These are phyloP conservation scores for Phytophthora chlamydospora DNA, from an alignment of 352 stramenopile species.

Conservation along the genomic window DNA sequence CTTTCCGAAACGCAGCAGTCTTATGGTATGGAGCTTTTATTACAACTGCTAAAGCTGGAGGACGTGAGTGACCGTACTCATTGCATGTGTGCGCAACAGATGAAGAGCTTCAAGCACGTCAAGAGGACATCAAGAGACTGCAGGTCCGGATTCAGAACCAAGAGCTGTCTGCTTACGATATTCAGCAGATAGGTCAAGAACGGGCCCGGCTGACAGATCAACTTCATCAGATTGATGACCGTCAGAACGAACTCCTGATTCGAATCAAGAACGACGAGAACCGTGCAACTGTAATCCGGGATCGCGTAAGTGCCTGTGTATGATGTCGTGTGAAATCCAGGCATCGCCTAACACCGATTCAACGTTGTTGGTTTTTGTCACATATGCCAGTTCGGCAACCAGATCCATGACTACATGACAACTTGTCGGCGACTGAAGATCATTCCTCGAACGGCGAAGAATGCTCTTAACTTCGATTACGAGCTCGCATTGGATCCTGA, in stretches of 20 bases:
- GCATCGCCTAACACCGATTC: constrained; percentile 4
- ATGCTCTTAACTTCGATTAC: constrained; percentile 80
- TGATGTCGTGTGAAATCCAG: not conserved
- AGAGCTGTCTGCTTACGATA: constrained; percentile 78
- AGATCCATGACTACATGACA: constrained; percentile 84
- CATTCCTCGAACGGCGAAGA: constrained; percentile 83
- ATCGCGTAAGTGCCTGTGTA: constrained; percentile 48
- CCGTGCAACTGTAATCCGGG: constrained; percentile 65
- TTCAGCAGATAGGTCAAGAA: constrained; percentile 76
- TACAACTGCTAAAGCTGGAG: not conserved
- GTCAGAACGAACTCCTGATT: constrained; percentile 63
- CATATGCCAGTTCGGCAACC: constrained; percentile 50
- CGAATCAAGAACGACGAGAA: constrained; percentile 74
- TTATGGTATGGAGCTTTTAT: constrained; percentile 61
- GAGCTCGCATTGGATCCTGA: constrained; percentile 70
- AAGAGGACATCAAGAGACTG: constrained; percentile 70
- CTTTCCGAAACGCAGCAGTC: constrained; percentile 71
- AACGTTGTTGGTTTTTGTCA: not conserved
- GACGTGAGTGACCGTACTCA: constrained; percentile 3
- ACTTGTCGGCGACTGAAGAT: constrained; percentile 87
- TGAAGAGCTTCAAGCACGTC: constrained; percentile 43
- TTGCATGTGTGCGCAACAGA: constrained; percentile 40
- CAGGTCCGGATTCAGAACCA: constrained; percentile 78
- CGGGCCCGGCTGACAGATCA: constrained; percentile 75
- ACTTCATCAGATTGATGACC: constrained; percentile 64